Base-by-base conservation (phyloP, 2,329 filamentous ascomycete species). In the Alternaria metachromatica region DNA sequence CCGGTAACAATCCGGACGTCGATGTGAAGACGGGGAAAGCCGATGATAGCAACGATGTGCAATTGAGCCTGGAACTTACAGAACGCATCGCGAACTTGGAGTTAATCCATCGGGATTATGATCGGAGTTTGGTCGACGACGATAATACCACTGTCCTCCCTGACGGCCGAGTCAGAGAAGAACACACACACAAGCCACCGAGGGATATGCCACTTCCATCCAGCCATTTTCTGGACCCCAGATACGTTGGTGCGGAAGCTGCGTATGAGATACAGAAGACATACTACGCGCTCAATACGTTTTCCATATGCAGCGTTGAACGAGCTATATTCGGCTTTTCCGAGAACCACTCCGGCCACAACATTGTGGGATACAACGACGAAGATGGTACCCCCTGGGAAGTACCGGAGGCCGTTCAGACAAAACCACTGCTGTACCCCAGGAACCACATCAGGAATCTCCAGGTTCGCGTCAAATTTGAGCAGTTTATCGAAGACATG, bases 381-480 rank as follows among this genome's bases (percentile, higher is more conserved):
- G 20, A 44, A 7, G 26, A 41, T 46, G 63, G 33, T 10, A 21
- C 11, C 26, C 23, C 25, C 37, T 15, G 20, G 41, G 2, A 21
- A 11, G 20, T 37, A 10, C n/a, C 55, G 3, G n/a, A 55, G 4
- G 60, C 54, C 20, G 46, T 72, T 3, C 45, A 51, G 8, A 28
- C 57, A 18, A 18, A 37, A 5, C 37, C 25, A 6, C 37, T 23
- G 3, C 30, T 55, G 9, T 46, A 54, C 11, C 71, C 66, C 18
- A 45, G 64, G 15, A 58, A 71, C 7, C 50, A 71, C 18, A 64
- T 74, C 5, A 53, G 55, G 6, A 62, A 68, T 15, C 58, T 76
- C n/a, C 71, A 76, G 44, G 54, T 76, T 20, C 69, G 73, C 7
- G 18, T 76, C 54, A 76, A 76, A 46, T 62, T 60, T 13, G 72